These are phyloP conservation scores for Trametes sp. DNA, from an alignment of 1,284 basidiomycete species.

Conservation along the genomic window DNA sequence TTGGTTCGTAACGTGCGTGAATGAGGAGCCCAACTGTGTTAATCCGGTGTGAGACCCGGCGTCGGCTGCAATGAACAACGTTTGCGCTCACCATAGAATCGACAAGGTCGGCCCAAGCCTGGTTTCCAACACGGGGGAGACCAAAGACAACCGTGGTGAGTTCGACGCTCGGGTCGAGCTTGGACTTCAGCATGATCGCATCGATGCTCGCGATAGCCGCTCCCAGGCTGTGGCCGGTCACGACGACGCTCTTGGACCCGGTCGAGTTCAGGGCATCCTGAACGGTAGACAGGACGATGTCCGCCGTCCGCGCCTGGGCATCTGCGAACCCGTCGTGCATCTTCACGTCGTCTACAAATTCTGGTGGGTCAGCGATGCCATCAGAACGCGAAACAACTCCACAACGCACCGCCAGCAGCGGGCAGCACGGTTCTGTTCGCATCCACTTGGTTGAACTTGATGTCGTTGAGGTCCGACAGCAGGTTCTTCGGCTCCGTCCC, in stretches of 20 bases:
- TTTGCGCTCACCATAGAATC: conserved; percentile 42
- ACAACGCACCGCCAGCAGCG: conserved; percentile 33
- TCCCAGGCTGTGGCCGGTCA: conserved; percentile 47
- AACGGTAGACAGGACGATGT: conserved; percentile 48
- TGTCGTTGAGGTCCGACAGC: conserved; percentile 53
- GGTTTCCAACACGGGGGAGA: conserved; percentile 51
- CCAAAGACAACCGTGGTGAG: conserved; percentile 26
- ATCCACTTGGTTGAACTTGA: conserved; percentile 43
- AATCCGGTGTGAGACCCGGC: background rate
- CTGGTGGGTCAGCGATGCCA: background rate
- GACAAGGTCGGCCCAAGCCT: conserved; percentile 53
- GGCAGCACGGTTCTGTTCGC: conserved; percentile 51
- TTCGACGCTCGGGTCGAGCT: conserved; percentile 35
- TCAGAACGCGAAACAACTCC: too few species aligned
- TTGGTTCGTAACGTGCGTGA: conserved; percentile 45
- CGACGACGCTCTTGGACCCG: conserved; percentile 47
- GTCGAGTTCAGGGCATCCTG: conserved; percentile 44
- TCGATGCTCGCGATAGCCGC: conserved; percentile 55
- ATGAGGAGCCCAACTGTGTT: conserved; percentile 30
- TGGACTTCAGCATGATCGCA: conserved; percentile 49
- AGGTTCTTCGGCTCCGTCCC: conserved; percentile 52
- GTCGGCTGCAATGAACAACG: background rate
- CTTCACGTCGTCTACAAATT: conserved; percentile 35
- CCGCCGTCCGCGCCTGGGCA: conserved; percentile 53
- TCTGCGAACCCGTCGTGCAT: conserved; percentile 55